Evolutionary conservation across 495 filamentous ascomycete genomes (phyloP).

Genomic region (Neurospora terricola): DNA sequence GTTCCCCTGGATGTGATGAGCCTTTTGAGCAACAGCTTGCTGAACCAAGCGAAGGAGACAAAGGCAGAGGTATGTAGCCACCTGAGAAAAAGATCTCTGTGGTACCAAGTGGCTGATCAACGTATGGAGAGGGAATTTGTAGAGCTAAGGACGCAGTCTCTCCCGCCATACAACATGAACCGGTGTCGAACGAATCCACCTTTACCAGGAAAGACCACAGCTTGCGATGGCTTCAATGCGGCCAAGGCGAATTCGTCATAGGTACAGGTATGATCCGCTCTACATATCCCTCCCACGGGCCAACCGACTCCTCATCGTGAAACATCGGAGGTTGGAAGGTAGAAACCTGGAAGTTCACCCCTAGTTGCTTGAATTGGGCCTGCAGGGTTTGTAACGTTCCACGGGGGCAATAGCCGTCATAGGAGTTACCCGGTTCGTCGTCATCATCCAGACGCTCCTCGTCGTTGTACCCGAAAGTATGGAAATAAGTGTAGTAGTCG

Average conservation of each 20-base stretch:
- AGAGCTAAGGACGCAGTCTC: no score
- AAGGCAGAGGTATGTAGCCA: background rate
- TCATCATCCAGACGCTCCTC: background rate
- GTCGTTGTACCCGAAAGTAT: background rate
- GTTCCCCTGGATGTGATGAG: background rate
- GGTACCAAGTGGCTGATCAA: background rate
- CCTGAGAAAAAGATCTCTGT: background rate
- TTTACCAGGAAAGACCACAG: background rate
- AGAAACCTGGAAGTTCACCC: background rate
- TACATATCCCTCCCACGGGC: background rate
- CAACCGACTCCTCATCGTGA: no score
- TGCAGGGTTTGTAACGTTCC: background rate
- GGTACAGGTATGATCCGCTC: background rate
- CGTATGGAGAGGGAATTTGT: no score
- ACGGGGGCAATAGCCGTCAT: background rate
- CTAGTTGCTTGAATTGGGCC: background rate
- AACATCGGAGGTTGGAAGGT: background rate
- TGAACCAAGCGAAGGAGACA: background rate
- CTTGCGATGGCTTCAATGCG: background rate
- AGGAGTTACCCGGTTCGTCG: background rate
- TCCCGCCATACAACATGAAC: no score
- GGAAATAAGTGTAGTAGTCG: background rate
- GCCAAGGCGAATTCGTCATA: no score
- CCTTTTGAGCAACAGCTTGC: background rate
- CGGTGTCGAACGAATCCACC: background rate